These are phyloP conservation scores for Emericellopsis atlantica DNA, from an alignment of 2,329 filamentous ascomycete genomes.

Conservation along the genomic window DNA sequence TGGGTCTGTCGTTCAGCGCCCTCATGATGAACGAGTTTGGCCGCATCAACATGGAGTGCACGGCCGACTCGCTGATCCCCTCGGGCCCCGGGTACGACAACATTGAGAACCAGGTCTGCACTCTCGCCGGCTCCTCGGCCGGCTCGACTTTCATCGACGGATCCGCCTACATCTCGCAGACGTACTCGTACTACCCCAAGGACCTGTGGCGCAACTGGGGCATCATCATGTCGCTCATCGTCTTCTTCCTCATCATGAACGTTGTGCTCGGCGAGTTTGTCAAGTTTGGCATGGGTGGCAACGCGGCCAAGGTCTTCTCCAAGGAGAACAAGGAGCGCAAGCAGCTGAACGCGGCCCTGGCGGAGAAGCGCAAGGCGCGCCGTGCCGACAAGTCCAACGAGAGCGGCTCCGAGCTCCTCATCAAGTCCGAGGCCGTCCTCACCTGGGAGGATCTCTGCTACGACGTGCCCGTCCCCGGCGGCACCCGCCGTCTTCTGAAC, in stretches of 20 bases:
- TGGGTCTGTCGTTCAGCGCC: conserved; percentile 62
- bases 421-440: conserved; percentile 53
- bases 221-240: conserved; percentile 64
- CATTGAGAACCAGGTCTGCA: conserved; percentile 69
- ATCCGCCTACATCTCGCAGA: conserved; percentile 52
- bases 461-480: conserved; percentile 47
- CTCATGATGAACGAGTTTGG: conserved; percentile 85
- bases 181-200: conserved; percentile 51
- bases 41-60: conserved; percentile 55
- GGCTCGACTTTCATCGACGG: conserved; percentile 55
- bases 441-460: conserved; percentile 85
- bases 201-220: conserved; percentile 78
- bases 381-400: conserved; percentile 32
- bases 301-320: conserved; percentile 63
- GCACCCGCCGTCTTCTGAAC: conserved; percentile 41
- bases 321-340: conserved; percentile 57
- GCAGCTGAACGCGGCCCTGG: conserved; percentile 50
- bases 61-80: conserved; percentile 55
- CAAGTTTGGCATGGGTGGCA: conserved; percentile 70
- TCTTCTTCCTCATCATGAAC: conserved; percentile 64
- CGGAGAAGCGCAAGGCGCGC: conserved; percentile 43
- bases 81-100: conserved; percentile 57
- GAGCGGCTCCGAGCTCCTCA: conserved; percentile 35
- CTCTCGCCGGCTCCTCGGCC: conserved; percentile 56
- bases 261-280: conserved; percentile 68